Evolutionary conservation across 345 rosid genomes (phyloP).

Genomic region (Eucalyptus guilfoylei): DNA sequence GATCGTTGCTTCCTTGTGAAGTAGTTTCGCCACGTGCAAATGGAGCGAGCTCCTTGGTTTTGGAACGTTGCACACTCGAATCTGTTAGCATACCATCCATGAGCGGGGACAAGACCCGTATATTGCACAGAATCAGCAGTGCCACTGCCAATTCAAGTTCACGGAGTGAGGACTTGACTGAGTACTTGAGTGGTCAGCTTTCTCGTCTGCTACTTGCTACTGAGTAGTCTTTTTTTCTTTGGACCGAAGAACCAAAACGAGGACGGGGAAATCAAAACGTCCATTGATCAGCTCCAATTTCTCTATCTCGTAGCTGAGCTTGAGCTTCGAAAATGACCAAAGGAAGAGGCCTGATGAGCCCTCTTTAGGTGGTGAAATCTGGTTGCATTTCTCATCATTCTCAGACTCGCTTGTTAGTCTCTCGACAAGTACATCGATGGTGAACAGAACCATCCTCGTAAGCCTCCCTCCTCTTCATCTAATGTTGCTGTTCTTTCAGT

Average conservation of each 20-base stretch:
- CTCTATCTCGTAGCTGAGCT: neutral
- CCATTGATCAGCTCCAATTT: neutral
- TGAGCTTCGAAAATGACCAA: neutral
- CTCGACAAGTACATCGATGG: slow-evolving; percentile 22
- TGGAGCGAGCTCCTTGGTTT: neutral
- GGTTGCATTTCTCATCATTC: slow-evolving; percentile 5
- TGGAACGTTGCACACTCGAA: neutral
- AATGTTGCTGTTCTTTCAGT: neutral
- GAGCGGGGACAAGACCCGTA: neutral
- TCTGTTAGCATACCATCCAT: neutral
- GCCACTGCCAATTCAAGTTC: neutral
- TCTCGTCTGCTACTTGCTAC: neutral
- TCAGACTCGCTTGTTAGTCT: slow-evolving; percentile 21
- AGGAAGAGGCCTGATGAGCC: slow-evolving; percentile 7
- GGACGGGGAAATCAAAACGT: neutral
- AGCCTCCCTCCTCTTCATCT: neutral
- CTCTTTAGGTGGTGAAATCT: slow-evolving; percentile 15
- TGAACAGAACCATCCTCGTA: slow-evolving; percentile 13
- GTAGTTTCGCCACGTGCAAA: neutral
- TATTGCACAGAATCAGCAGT: neutral
- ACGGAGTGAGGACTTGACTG: neutral
- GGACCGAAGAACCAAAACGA: neutral
- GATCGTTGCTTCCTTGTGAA: neutral
- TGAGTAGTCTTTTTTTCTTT: neutral
- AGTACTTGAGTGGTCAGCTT: neutral